Base-by-base conservation (phyloP, 345 rosid species). In the Lepidium sativum region DNA sequence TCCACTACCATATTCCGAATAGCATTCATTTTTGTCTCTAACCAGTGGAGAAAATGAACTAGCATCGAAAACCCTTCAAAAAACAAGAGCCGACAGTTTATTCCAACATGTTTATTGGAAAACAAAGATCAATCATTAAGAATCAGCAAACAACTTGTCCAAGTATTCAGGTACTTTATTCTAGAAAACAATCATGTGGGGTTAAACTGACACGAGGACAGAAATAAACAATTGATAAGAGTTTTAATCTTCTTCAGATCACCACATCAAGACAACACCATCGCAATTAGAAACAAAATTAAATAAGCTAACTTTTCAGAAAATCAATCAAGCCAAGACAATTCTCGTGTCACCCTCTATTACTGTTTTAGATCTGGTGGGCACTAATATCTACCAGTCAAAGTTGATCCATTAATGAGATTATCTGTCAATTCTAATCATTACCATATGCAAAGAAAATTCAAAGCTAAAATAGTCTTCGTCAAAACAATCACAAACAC, bases 41-140 rank as follows among this genome's bases (percentile, higher is more conserved):
- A 85, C 74, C 34, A 77, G 70, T 56, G 61, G 77, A 43, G 84
- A 31, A 69, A 39, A 39, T 2, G 82, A 69, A 42, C 74, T 64
- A 38, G 78, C 69, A 69, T 84, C 92, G 54, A 84, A 85, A 9
- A 72, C 86, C 85, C 95, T 92, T 73, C 14, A 62, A 68, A n/a
- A 54, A 68, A 62, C 51, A 40, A 42, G 5, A 62, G 47, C 14
- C 53, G 47, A 53, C 23, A 8, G 11, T 48, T 9, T 50, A 58
- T 1, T 32, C 11, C 21, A 21, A 20, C 52, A 39, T 54, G 18
- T 32, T 14, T 64, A 38, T 5, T 37, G 47, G 44, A 54, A 27
- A 54, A 18, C 37, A 68, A 35, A 56, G 13, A 45, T 25, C 56
- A 55, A 13, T 4, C 12, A 15, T 8, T 21, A 34, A 20, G 23